These are phyloP conservation scores for Penicillium decumbens DNA, from an alignment of 2,329 filamentous ascomycete genomes.

Conservation along the genomic window DNA sequence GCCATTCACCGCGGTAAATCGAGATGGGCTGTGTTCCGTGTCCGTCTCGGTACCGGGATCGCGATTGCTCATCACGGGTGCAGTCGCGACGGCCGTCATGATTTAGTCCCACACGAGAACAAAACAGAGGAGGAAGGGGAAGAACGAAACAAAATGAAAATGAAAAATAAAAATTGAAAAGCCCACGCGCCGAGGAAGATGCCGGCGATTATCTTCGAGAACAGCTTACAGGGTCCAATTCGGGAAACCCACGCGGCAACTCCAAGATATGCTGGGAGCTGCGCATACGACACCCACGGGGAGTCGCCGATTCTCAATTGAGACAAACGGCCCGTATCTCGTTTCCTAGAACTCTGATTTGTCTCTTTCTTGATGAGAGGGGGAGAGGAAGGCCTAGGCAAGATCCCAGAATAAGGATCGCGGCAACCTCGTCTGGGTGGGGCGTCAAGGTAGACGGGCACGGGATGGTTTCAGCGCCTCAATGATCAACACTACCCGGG, in stretches of 20 bases:
- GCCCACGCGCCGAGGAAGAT: background rate
- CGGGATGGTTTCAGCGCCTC: conserved; percentile 3
- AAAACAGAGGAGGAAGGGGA: background rate
- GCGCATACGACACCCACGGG: background rate
- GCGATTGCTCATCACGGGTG: conserved; percentile 32
- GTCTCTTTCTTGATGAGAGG: background rate
- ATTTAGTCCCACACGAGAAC: background rate
- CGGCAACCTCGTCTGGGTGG: conserved; percentile 19
- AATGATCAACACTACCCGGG: conserved; percentile 1
- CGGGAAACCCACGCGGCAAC: background rate
- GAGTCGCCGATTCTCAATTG: conserved; percentile 1
- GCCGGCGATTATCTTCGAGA: background rate
- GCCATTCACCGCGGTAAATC: conserved; percentile 47
- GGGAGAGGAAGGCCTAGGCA: background rate
- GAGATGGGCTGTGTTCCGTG: conserved; percentile 41
- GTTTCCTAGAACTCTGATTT: background rate
- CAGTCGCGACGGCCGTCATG: conserved; percentile 37
- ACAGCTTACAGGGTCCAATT: background rate
- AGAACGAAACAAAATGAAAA: conserved; percentile 1
- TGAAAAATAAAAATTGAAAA: background rate
- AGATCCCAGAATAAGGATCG: conserved; percentile 1
- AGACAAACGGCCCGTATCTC: background rate
- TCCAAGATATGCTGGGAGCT: background rate
- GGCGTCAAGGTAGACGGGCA: conserved; percentile 5
- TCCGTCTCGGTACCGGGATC: conserved; percentile 34